Conservation (phyloP, 768 basidiomycete species). For the Boletus rex-veris region DNA sequence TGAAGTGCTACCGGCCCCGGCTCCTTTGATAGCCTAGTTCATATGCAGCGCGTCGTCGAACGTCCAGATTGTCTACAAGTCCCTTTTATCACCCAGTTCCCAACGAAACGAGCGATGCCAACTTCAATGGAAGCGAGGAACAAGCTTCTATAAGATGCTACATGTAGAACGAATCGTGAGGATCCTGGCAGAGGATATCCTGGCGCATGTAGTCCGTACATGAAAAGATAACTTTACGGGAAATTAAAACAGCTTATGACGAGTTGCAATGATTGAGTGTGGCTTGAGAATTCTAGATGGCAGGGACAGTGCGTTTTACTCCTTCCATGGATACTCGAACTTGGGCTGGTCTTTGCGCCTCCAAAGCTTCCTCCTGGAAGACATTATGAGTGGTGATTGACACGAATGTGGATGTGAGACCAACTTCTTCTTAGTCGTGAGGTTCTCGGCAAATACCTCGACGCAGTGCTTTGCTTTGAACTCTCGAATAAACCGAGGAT, state of each 20-base stretch:
- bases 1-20: background rate
- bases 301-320: constrained; percentile 36
- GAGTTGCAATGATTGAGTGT: background rate
- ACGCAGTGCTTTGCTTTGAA: constrained; percentile 84
- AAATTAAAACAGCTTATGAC: background rate
- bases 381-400: constrained; percentile 3
- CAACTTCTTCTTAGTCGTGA: constrained; percentile 86
- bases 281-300: background rate
- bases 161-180: background rate
- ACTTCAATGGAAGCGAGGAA: background rate
- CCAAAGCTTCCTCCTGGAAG: constrained; percentile 82
- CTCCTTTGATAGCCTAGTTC: background rate
- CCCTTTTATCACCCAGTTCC: background rate
- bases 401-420: constrained; percentile 26
- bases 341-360: constrained; percentile 81
- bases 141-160: background rate
- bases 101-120: background rate
- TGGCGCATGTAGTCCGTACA: background rate
- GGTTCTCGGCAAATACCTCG: constrained; percentile 84
- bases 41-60: background rate
- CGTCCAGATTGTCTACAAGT: background rate
- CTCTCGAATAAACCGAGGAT: constrained; percentile 90
- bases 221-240: background rate
- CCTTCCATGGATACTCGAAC: constrained; percentile 87
- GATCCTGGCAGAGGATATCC: background rate